These are phyloP conservation scores for Discostella pseudostelligera DNA, from an alignment of 108 stramenopile species.

Conservation along the genomic window DNA sequence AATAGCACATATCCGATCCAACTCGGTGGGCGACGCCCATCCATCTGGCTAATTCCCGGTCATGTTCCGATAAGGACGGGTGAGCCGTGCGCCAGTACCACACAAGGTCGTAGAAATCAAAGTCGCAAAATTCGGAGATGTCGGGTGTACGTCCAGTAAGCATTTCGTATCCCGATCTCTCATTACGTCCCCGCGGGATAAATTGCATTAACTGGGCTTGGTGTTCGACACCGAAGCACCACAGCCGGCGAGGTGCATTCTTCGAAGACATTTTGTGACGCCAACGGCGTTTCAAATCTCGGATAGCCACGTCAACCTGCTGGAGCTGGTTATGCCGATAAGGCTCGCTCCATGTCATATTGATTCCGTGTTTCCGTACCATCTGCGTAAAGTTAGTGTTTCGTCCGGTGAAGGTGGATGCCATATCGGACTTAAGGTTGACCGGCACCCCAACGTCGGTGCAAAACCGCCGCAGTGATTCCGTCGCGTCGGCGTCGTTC, in stretches of 20 bases:
- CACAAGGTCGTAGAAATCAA: slow-evolving; percentile 36
- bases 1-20: slow-evolving; percentile 40
- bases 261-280: background rate
- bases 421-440: slow-evolving; percentile 10
- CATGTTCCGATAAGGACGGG: background rate
- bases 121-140: slow-evolving; percentile 34
- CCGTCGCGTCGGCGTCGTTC: background rate
- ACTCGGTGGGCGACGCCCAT: slow-evolving; percentile 39
- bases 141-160: slow-evolving; percentile 43
- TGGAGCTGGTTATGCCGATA: slow-evolving; percentile 14
- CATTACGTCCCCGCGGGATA: slow-evolving; percentile 5
- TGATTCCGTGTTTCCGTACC: slow-evolving; percentile 3
- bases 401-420: slow-evolving; percentile 8
- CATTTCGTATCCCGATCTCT: slow-evolving; percentile 22
- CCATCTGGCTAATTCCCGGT: slow-evolving; percentile 35
- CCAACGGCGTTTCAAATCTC: slow-evolving; percentile 15
- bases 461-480: slow-evolving; percentile 1
- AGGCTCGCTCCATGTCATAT: slow-evolving; percentile 11
- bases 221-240: slow-evolving; percentile 34
- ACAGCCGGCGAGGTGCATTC: slow-evolving; percentile 23
- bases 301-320: slow-evolving; percentile 20
- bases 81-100: slow-evolving; percentile 20
- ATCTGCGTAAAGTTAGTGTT: slow-evolving; percentile 19
- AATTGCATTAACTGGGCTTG: slow-evolving; percentile 5
- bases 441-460: slow-evolving; percentile 25